Conservation (phyloP, 2,329 filamentous ascomycete species). For the Penicillium aurantiogriseum region DNA sequence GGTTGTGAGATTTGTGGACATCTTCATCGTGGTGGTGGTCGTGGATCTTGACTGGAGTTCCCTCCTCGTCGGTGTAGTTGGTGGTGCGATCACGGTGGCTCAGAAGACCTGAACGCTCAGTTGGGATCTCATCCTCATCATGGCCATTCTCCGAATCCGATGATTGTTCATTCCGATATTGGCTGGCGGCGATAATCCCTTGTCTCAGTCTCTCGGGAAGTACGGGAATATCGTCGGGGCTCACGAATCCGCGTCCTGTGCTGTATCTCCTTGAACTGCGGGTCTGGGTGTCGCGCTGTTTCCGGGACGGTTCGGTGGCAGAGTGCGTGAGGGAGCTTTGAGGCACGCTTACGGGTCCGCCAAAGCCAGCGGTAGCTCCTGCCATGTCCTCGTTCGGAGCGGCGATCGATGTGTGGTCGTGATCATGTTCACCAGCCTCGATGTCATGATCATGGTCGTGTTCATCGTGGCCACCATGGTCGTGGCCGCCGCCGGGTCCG, state of each 20-base stretch:
- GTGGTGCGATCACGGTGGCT: conserved; percentile 43
- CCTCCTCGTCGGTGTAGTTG: conserved; percentile 36
- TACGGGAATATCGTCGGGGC: conserved; percentile 71
- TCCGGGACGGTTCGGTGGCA: conserved; percentile 30
- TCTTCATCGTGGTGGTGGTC: conserved; percentile 29
- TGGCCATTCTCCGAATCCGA: conserved; percentile 58
- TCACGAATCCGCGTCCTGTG: conserved; percentile 53
- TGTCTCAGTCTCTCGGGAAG: conserved; percentile 88
- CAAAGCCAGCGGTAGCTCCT: neutral
- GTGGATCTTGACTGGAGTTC: conserved; percentile 14
- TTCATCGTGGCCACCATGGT: conserved; percentile 55
- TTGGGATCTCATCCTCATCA: conserved; percentile 51
- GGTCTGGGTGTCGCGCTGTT: conserved; percentile 29
- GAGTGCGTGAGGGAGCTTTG: conserved; percentile 31
- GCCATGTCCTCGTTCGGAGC: neutral
- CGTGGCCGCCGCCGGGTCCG: conserved; percentile 50
- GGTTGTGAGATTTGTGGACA: conserved; percentile 72
- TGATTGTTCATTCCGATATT: conserved; percentile 55
- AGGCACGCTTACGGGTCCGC: conserved; percentile 22
- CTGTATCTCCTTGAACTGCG: conserved; percentile 38
- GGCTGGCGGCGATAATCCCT: conserved; percentile 84
- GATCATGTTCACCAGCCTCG: conserved; percentile 60
- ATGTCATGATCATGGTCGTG: conserved; percentile 39
- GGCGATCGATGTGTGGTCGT: neutral
- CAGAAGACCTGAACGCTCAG: conserved; percentile 43